phyloP scores from a whole-genome alignment of 148 eudicot genomes.

The Nepenthes mirabilis region DNA sequence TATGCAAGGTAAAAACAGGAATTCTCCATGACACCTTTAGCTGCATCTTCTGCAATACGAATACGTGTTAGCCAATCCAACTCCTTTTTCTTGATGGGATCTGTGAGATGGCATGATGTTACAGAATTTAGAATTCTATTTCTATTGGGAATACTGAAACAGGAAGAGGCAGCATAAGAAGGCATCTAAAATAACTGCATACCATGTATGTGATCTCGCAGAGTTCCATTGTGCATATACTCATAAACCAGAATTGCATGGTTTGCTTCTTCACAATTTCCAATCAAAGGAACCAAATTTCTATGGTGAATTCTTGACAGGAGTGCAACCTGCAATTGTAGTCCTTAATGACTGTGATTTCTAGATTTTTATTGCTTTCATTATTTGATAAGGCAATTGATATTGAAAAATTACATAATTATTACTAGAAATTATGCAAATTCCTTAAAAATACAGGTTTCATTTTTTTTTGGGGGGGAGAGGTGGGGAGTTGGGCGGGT shows the following conservation, averaged over 20 bases:
- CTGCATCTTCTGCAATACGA: conserved; percentile 89
- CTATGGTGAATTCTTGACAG: conserved; percentile 93
- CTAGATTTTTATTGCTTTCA: neutral
- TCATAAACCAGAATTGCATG: conserved; percentile 86
- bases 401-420: too few species aligned
- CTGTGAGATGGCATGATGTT: conserved; percentile 25
- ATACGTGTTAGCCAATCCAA: conserved; percentile 89
- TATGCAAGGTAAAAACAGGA: conserved; percentile 2
- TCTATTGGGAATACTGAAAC: neutral
- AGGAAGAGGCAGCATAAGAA: neutral
- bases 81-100: conserved; percentile 38
- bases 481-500: too few species aligned
- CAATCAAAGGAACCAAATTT: conserved; percentile 88
- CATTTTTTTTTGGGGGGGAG: too few species aligned
- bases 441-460: too few species aligned
- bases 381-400: neutral
- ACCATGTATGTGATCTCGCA: conserved; percentile 89
- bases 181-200: conserved; percentile 2
- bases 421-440: too few species aligned
- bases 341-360: neutral
- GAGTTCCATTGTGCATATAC: conserved; percentile 92
- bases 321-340: conserved; percentile 55
- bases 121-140: neutral
- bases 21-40: conserved; percentile 52
- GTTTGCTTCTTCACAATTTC: conserved; percentile 89